These are phyloP conservation scores for Penstemon barbatus DNA, from an alignment of 257 asterid genomes.

Conservation along the genomic window DNA sequence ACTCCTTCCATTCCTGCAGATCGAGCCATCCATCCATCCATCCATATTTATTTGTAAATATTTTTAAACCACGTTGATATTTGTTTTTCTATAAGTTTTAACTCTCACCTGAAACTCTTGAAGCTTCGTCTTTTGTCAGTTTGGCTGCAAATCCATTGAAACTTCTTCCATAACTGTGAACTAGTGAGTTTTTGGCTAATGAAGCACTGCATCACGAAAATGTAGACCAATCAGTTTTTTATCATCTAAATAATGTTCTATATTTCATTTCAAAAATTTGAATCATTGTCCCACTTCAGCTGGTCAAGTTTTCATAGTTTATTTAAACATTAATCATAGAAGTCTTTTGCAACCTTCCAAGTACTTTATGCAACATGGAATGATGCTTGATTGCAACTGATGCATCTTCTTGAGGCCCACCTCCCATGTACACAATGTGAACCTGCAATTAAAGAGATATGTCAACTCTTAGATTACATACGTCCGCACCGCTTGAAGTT, in stretches of 20 bases:
- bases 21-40: not conserved
- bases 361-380: slow-evolving; percentile 37
- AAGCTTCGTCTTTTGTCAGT: slow-evolving; percentile 48
- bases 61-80: not conserved
- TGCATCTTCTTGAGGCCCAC: slow-evolving; percentile 30
- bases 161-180: slow-evolving; percentile 53
- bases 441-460: slow-evolving; percentile 24
- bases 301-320: too few relatives aligned
- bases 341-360: slow-evolving; percentile 38
- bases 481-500: too few relatives aligned
- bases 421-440: slow-evolving; percentile 51
- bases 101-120: slow-evolving; percentile 33
- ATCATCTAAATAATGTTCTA: not conserved
- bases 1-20: slow-evolving; percentile 50
- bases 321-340: too few relatives aligned
- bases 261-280: too few relatives aligned
- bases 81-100: too few relatives aligned
- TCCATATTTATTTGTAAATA: not conserved
- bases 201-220: slow-evolving; percentile 32
- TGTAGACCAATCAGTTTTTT: too few relatives aligned
- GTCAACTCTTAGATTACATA: too few relatives aligned
- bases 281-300: too few relatives aligned
- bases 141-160: slow-evolving; percentile 68
- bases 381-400: slow-evolving; percentile 40
- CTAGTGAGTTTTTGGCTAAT: slow-evolving; percentile 41